A percentile compares a stretch with the other conserved stretches of the same genome.
Conservation (phyloP, 495 filamentous ascomycete species). For the Podospora australis region DNA sequence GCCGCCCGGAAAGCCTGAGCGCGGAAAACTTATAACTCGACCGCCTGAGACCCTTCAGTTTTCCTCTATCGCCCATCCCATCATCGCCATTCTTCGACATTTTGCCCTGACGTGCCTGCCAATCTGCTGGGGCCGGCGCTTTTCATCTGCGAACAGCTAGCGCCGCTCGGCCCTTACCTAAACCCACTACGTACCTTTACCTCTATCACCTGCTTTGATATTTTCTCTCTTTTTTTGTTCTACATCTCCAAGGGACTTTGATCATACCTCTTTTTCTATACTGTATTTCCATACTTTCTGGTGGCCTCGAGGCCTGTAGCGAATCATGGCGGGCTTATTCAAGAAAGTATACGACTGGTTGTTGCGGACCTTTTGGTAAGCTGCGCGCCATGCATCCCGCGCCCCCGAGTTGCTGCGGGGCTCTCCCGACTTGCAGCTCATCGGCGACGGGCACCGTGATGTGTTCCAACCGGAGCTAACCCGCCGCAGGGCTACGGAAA, state of each 20-base stretch:
- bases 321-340: constrained; percentile 49
- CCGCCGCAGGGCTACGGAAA: constrained; percentile 80
- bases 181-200: not conserved
- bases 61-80: constrained; percentile 13
- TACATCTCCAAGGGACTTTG: no score
- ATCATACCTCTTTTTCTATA: no score
- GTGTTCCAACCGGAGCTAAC: constrained; percentile 19
- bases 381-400: constrained; percentile 17
- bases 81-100: not conserved
- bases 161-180: constrained; percentile 15
- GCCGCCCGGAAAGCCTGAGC: constrained; percentile 26
- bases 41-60: constrained; percentile 17
- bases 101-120: constrained; percentile 7
- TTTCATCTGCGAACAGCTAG: constrained; percentile 9
- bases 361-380: constrained; percentile 95
- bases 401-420: constrained; percentile 15
- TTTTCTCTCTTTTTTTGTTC: not conserved
- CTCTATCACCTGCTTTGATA: not conserved
- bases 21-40: constrained; percentile 33
- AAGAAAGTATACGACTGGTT: constrained; percentile 97
- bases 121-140: not conserved
- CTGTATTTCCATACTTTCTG: no score
- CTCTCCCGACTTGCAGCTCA: constrained; percentile 11
- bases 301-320: not conserved
- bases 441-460: constrained; percentile 5